Percentiles rank a stretch among this genome's conserved stretches.
These are phyloP conservation scores for Nannochloris sp. DNA, from an alignment of 139 green algal genomes.

Conservation along the genomic window DNA sequence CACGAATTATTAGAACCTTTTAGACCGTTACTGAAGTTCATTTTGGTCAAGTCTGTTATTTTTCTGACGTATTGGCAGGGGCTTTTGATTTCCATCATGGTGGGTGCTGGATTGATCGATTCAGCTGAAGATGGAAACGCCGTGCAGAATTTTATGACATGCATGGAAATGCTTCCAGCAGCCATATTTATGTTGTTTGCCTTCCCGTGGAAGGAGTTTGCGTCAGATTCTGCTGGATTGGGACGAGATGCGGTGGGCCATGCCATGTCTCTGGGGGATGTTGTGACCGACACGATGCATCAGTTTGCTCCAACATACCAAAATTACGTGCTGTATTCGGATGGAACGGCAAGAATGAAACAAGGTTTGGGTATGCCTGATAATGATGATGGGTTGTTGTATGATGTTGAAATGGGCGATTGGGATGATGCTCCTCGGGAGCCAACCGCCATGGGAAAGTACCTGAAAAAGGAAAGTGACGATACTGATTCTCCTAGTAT, in stretches of 20 bases:
- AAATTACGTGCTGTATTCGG: constrained; percentile 85
- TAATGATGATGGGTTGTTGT: background rate
- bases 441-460: background rate
- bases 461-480: background rate
- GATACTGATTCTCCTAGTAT: background rate
- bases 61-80: constrained; percentile 97
- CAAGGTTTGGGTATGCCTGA: background rate
- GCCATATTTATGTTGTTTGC: constrained; percentile 71
- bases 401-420: background rate
- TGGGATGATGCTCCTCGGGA: background rate
- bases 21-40: constrained; percentile 91
- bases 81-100: constrained; percentile 59
- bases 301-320: constrained; percentile 88
- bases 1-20: constrained; percentile 84
- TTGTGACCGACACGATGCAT: constrained; percentile 81
- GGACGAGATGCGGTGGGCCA: constrained; percentile 46
- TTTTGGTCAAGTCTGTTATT: constrained; percentile 90
- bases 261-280: constrained; percentile 62
- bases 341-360: constrained; percentile 28
- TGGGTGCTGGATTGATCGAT: constrained; percentile 36
- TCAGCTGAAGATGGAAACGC: constrained; percentile 53
- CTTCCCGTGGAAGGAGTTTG: constrained; percentile 81
- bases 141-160: constrained; percentile 91
- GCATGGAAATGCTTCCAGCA: constrained; percentile 87
- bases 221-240: constrained; percentile 11